phyloP scores from a whole-genome alignment of 140 eudicot genomes.

The Flaveria floridana region DNA sequence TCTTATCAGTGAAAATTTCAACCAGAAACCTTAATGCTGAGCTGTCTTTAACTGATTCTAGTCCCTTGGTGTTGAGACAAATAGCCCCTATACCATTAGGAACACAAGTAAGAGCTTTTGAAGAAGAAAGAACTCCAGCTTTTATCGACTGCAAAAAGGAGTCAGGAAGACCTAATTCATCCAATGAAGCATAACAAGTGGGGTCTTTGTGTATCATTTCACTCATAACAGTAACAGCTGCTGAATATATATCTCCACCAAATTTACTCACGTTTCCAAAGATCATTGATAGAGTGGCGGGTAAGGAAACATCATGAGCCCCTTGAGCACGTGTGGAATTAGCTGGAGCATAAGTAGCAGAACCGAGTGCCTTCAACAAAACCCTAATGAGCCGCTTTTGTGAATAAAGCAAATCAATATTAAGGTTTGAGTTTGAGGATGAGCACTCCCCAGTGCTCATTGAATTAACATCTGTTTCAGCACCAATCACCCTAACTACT shows the following conservation, averaged over 20 bases:
- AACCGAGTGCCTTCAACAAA: constrained; percentile 86
- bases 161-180: constrained; percentile 85
- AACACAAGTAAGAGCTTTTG: constrained; percentile 85
- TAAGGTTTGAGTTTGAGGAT: constrained; percentile 34
- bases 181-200: constrained; percentile 72
- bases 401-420: constrained; percentile 49
- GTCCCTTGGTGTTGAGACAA: constrained; percentile 87
- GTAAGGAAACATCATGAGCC: constrained; percentile 67
- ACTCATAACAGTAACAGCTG: constrained; percentile 94
- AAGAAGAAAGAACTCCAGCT: constrained; percentile 72
- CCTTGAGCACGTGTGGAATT: constrained; percentile 67
- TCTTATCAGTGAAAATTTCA: constrained; percentile 67
- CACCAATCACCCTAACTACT: constrained; percentile 71
- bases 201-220: constrained; percentile 99
- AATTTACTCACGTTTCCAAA: constrained; percentile 71
- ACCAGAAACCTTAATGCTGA: constrained; percentile 76
- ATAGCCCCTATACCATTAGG: constrained; percentile 95
- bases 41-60: constrained; percentile 77
- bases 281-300: constrained; percentile 61
- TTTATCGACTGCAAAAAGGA: constrained; percentile 73
- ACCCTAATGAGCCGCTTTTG: constrained; percentile 88
- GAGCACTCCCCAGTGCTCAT: constrained; percentile 53
- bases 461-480: constrained; percentile 43
- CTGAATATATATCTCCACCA: constrained; percentile 90
- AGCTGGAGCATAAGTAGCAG: constrained; percentile 90